Conservation (phyloP, 768 basidiomycete species). For the Jaapia argillacea region DNA sequence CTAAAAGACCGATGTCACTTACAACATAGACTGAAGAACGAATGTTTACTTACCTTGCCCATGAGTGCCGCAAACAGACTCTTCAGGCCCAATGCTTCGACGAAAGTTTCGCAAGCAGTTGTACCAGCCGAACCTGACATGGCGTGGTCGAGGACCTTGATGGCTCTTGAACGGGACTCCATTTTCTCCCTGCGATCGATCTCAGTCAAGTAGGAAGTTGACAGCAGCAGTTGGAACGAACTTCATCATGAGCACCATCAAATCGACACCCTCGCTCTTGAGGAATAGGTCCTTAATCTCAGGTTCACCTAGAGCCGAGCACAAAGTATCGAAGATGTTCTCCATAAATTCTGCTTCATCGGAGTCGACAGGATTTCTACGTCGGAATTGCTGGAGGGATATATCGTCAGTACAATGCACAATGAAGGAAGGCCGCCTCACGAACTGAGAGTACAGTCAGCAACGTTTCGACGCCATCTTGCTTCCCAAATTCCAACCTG, state of each 20-base stretch:
- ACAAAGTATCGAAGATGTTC: conserved; percentile 85
- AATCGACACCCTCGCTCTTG: conserved; percentile 87
- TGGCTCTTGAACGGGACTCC: conserved; percentile 69
- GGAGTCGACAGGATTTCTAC: conserved; percentile 70
- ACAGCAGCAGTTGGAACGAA: conserved; percentile 24
- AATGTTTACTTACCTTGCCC: conserved; percentile 64
- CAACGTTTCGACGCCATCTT: conserved; percentile 68
- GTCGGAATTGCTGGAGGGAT: conserved; percentile 69
- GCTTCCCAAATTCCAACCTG: conserved; percentile 55
- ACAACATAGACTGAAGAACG: neutral
- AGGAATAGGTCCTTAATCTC: conserved; percentile 75
- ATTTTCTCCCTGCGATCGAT: conserved; percentile 57
- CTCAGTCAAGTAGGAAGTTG: conserved; percentile 2
- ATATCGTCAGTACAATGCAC: conserved; percentile 9
- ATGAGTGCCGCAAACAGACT: conserved; percentile 86
- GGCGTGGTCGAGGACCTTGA: conserved; percentile 88
- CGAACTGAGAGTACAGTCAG: conserved; percentile 78
- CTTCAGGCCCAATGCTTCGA: conserved; percentile 83
- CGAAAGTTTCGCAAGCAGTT: conserved; percentile 69
- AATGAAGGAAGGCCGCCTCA: conserved; percentile 5
- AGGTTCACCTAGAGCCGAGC: conserved; percentile 74
- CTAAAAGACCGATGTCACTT: conserved; percentile 15
- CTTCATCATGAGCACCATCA: conserved; percentile 99
- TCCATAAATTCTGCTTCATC: conserved; percentile 99
- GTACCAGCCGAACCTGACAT: conserved; percentile 70